Conservation (phyloP, 1,284 basidiomycete genomes). For the Ustilago vetiveriae region DNA sequence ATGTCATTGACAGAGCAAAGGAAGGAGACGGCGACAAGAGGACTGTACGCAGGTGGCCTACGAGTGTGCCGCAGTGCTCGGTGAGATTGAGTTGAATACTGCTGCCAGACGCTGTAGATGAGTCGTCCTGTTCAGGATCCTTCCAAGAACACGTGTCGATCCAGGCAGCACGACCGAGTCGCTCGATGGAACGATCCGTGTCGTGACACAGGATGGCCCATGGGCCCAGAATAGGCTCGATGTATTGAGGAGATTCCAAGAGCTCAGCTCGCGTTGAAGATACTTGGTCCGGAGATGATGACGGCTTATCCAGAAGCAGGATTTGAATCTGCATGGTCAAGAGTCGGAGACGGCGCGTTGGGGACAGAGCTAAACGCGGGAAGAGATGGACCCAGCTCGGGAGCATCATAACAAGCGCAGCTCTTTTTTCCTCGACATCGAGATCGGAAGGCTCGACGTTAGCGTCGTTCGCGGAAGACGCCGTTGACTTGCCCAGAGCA, state of each 20-base stretch:
- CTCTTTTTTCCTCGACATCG: constrained; percentile 39
- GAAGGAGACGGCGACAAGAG: constrained; percentile 51
- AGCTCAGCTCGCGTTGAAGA: constrained; percentile 72
- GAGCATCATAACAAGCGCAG: constrained; percentile 75
- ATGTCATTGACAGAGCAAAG: constrained; percentile 42
- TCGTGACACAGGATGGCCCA: constrained; percentile 82
- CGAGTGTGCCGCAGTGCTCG: constrained; percentile 27
- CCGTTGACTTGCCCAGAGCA: constrained; percentile 69
- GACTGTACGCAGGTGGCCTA: constrained; percentile 44
- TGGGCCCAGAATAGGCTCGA: constrained; percentile 78
- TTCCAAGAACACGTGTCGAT: constrained; percentile 29
- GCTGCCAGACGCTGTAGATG: neutral
- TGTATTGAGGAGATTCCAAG: constrained; percentile 74
- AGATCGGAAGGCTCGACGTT: constrained; percentile 30
- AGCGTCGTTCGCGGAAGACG: constrained; percentile 60
- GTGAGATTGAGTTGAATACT: constrained; percentile 14
- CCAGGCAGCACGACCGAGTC: constrained; percentile 73
- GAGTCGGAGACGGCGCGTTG: constrained; percentile 79
- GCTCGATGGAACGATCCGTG: constrained; percentile 75
- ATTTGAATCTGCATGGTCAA: constrained; percentile 78
- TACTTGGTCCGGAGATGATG: neutral
- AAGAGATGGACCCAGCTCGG: constrained; percentile 95
- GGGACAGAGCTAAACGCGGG: constrained; percentile 81
- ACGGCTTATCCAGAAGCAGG: constrained; percentile 72
- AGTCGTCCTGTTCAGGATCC: neutral